Evolutionary conservation across 805 yeast species (phyloP), one percentile per base, ranked within the genome.

Genomic region (Candida silvicultrix): DNA sequence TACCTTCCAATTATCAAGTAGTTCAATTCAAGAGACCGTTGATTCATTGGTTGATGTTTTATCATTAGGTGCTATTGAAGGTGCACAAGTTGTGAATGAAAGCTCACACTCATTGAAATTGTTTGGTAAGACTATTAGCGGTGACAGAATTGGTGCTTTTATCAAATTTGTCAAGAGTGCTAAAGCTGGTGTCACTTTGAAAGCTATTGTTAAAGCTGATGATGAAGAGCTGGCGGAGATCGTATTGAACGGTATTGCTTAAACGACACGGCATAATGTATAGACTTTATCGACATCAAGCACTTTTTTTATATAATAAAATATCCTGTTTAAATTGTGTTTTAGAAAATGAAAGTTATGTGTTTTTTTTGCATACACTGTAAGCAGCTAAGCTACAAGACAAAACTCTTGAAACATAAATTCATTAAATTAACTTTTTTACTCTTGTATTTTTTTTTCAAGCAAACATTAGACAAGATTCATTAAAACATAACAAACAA

Each of bases 51-150:
- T 75, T 45, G 60, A 62, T 35, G 66, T 67, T 28, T 75, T 89
- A 51, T 75, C 81, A 36, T 75, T 86, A 75, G 67, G 78, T 70
- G 81, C 97, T 31, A 70, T 87, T 58, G 95, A 86, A 51, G 87
- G 86, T 20, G 75, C 79, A 35, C 65, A 68, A 45, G 84, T 78
- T 51, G 64, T 80, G 21, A 70, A 57, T 45, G 74, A 57, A 40
- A 64, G 70, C 8, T 58, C 75, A 19, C 97, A 90, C 63, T 71
- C 78, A 12, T 73, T 94, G 68, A 89, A 89, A 69, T 69, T 89
- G 57, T 86, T 75, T 59, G 98, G 97, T 60, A 85, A 85, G 69
- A 80, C 56, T 19, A 64, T 70, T 49, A 65, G 38, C 67, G 84
- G 69, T 61, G 80, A 57, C 52, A 69, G 65, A 53, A 68, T 71